These are phyloP conservation scores for Penicillium polonicum DNA, from an alignment of 2,329 filamentous ascomycete genomes.

Conservation along the genomic window DNA sequence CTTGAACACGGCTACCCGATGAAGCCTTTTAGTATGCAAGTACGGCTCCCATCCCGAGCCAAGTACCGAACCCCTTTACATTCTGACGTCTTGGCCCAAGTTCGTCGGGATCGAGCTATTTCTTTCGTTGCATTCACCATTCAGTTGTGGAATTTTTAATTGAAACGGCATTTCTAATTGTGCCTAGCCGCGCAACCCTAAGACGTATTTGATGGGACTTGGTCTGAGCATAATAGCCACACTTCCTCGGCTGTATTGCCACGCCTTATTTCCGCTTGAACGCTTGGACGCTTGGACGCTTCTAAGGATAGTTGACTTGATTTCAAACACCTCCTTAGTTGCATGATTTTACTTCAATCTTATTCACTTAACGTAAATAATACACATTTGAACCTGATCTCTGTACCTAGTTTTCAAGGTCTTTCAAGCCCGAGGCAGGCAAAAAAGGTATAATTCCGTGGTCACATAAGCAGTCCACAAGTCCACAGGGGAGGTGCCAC, in stretches of 20 bases:
- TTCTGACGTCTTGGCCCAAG: slow-evolving; percentile 4
- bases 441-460: neutral
- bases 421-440: neutral
- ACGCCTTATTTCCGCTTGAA: neutral
- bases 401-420: neutral
- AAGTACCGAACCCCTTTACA: slow-evolving; percentile 17
- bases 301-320: neutral
- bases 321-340: neutral
- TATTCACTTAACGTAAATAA: neutral
- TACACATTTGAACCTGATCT: neutral
- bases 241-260: neutral
- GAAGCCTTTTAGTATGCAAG: neutral
- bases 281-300: neutral
- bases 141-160: too few species aligned
- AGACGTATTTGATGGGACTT: neutral
- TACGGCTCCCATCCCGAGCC: slow-evolving; percentile 3
- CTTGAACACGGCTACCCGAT: slow-evolving; percentile 23
- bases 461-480: neutral
- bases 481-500: too few species aligned
- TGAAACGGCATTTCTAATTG: neutral
- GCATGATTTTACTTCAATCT: neutral
- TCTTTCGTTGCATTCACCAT: neutral
- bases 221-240: neutral
- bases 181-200: neutral
- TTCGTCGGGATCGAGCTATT: neutral